Evolutionary conservation across 2,329 filamentous ascomycete genomes (phyloP).

Genomic region (Mycogone perniciosa): DNA sequence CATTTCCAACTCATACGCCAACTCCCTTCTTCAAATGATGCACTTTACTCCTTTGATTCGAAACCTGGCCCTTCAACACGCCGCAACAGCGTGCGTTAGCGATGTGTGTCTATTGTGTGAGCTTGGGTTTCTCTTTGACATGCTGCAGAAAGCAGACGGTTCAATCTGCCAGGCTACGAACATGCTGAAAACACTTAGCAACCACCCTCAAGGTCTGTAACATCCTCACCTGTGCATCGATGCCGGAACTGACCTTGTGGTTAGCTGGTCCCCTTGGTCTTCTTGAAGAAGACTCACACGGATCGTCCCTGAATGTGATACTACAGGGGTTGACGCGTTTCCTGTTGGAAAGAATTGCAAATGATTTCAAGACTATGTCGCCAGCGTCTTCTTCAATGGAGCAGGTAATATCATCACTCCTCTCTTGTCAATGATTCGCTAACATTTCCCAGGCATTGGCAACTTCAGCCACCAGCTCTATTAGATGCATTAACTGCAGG

Average conservation of each 20-base stretch:
- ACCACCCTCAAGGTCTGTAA: conserved; percentile 62
- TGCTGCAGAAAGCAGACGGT: conserved; percentile 92
- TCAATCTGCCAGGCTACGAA: conserved; percentile 96
- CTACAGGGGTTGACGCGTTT: conserved; percentile 84
- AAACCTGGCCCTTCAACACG: conserved; percentile 83
- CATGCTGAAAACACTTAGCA: conserved; percentile 81
- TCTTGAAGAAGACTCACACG: conserved; percentile 74
- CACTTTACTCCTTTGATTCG: conserved; percentile 84
- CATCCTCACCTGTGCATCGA: not conserved
- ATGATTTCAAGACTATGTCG: conserved; percentile 66
- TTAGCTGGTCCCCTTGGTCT: conserved; percentile 67
- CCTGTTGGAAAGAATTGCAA: conserved; percentile 70
- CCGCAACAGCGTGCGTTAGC: conserved; percentile 74
- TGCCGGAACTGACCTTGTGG: conserved; percentile 18
- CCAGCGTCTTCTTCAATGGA: conserved; percentile 61
- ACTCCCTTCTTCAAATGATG: conserved; percentile 83
- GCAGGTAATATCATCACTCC: conserved; percentile 40
- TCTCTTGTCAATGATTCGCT: not conserved
- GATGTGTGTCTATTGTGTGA: conserved; percentile 89
- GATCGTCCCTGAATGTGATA: conserved; percentile 69
- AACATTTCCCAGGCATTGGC: conserved; percentile 41
- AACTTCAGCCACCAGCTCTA: conserved; percentile 64
- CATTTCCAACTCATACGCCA: conserved; percentile 94
- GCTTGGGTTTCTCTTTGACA: conserved; percentile 91
- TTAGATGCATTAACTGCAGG: conserved; percentile 78